Conservation (phyloP, 2,329 filamentous ascomycete species). For the Colletotrichum echinochloae region DNA sequence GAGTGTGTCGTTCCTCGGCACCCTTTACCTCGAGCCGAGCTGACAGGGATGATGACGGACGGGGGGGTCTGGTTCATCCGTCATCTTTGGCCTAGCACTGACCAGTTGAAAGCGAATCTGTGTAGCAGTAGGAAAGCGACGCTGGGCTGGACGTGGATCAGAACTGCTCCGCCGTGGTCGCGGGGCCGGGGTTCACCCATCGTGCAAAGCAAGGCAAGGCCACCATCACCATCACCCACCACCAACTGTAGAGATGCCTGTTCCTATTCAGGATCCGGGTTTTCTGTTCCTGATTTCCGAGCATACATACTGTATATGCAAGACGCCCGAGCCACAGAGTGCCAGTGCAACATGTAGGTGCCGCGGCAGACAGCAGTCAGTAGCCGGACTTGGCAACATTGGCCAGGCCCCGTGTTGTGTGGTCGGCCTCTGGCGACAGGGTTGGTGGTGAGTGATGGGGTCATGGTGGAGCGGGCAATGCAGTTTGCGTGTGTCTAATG, state of each 20-base stretch:
- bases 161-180: slow-evolving; percentile 27
- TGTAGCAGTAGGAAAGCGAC: neutral
- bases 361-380: slow-evolving; percentile 33
- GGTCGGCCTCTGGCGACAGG: slow-evolving; percentile 10
- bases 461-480: slow-evolving; percentile 23
- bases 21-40: slow-evolving; percentile 33
- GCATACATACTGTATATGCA: no score
- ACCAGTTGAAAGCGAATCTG: neutral
- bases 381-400: slow-evolving; percentile 18
- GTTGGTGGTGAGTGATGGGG: slow-evolving; percentile 13
- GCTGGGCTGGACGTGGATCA: slow-evolving; percentile 8
- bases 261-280: slow-evolving; percentile 7
- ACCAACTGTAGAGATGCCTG: neutral
- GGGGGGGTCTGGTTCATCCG: slow-evolving; percentile 30
- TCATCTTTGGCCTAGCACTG: slow-evolving; percentile 25
- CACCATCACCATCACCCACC: neutral
- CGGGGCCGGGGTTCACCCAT: slow-evolving; percentile 24
- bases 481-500: slow-evolving; percentile 36
- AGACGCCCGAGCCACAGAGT: slow-evolving; percentile 19
- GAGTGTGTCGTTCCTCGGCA: slow-evolving; percentile 21
- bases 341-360: slow-evolving; percentile 22
- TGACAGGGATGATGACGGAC: slow-evolving; percentile 37
- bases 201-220: neutral
- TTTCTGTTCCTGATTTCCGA: slow-evolving; percentile 33
- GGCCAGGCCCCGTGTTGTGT: slow-evolving; percentile 16